phyloP scores from a whole-genome alignment of 1,139 yeast genomes.

The Citeromyces siamensis region DNA sequence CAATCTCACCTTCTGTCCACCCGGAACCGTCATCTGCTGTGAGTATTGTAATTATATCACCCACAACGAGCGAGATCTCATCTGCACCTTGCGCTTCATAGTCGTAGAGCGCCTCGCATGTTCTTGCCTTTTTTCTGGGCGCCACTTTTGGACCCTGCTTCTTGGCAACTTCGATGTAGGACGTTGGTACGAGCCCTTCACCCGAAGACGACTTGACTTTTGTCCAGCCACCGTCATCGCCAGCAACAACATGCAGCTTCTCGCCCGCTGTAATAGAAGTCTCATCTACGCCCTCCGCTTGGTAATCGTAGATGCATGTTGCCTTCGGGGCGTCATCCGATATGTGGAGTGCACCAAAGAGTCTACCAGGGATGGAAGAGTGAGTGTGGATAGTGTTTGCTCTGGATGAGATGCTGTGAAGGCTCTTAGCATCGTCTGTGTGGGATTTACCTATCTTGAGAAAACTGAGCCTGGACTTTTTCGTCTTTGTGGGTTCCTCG shows the following conservation, averaged over 20 bases:
- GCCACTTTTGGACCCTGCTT: slow-evolving; percentile 60
- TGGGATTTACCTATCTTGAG: slow-evolving; percentile 16
- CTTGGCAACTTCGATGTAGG: slow-evolving; percentile 36
- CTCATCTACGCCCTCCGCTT: slow-evolving; percentile 70
- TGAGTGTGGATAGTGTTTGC: slow-evolving; percentile 6
- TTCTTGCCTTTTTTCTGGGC: slow-evolving; percentile 69
- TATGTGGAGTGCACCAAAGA: slow-evolving; percentile 14
- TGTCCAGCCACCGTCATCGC: slow-evolving; percentile 96
- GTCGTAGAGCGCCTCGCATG: slow-evolving; percentile 67
- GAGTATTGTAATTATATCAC: slow-evolving; percentile 54
- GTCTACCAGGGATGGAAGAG: slow-evolving; percentile 9
- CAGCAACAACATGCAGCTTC: slow-evolving; percentile 37
- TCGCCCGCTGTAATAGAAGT: slow-evolving; percentile 52
- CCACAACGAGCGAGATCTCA: slow-evolving; percentile 60
- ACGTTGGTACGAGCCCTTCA: slow-evolving; percentile 78
- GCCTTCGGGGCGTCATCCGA: slow-evolving; percentile 15
- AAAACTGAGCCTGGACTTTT: slow-evolving; percentile 44
- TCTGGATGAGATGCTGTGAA: slow-evolving; percentile 12
- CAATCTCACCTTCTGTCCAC: slow-evolving; percentile 88
- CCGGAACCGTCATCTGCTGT: slow-evolving; percentile 82
- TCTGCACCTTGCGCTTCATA: slow-evolving; percentile 77
- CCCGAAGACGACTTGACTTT: slow-evolving; percentile 30
- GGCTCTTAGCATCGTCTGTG: slow-evolving; percentile 10
- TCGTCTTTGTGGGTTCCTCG: slow-evolving; percentile 29
- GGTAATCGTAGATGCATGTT: slow-evolving; percentile 55